Evolutionary conservation across 495 filamentous ascomycete species (phyloP).

Genomic region (Glutinoglossum americanum): DNA sequence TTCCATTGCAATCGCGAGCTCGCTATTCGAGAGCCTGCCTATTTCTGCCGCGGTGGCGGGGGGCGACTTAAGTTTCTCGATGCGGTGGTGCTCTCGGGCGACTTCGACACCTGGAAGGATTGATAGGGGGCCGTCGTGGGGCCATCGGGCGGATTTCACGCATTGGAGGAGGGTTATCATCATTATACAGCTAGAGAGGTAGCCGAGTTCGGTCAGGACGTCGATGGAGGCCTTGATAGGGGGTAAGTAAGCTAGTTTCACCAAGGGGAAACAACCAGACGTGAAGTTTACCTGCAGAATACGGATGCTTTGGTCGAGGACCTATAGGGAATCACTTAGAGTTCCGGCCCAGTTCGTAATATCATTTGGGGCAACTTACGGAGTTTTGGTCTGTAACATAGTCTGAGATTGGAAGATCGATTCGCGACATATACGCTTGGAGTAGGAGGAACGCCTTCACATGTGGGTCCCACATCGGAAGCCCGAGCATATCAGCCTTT

Average conservation of each 20-base stretch:
- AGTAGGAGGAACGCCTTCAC: slow-evolving; percentile 89
- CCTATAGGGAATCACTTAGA: slow-evolving; percentile 10
- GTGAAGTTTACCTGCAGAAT: slow-evolving; percentile 36
- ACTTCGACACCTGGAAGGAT: slow-evolving; percentile 59
- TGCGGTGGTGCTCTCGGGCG: slow-evolving; percentile 19
- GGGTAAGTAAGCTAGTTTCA: neutral
- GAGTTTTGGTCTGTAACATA: slow-evolving; percentile 87
- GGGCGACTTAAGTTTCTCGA: slow-evolving; percentile 16
- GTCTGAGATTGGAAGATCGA: slow-evolving; percentile 84
- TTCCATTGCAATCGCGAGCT: slow-evolving; percentile 11
- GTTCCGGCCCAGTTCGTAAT: neutral
- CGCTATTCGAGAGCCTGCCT: slow-evolving; percentile 12
- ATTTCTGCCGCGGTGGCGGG: slow-evolving; percentile 12
- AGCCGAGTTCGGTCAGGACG: slow-evolving; percentile 77
- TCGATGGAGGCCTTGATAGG: slow-evolving; percentile 59
- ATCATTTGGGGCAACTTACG: slow-evolving; percentile 5
- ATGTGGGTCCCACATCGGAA: slow-evolving; percentile 96
- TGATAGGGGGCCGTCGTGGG: slow-evolving; percentile 52
- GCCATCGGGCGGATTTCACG: slow-evolving; percentile 86
- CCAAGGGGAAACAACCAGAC: neutral
- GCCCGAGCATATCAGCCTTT: slow-evolving; percentile 40
- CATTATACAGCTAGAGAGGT: slow-evolving; percentile 44
- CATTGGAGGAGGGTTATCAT: slow-evolving; percentile 77
- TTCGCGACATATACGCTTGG: slow-evolving; percentile 83
- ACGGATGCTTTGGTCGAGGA: slow-evolving; percentile 89